phyloP scores from a whole-genome alignment of 441 rosid species.

The Macaranga tanarius region DNA sequence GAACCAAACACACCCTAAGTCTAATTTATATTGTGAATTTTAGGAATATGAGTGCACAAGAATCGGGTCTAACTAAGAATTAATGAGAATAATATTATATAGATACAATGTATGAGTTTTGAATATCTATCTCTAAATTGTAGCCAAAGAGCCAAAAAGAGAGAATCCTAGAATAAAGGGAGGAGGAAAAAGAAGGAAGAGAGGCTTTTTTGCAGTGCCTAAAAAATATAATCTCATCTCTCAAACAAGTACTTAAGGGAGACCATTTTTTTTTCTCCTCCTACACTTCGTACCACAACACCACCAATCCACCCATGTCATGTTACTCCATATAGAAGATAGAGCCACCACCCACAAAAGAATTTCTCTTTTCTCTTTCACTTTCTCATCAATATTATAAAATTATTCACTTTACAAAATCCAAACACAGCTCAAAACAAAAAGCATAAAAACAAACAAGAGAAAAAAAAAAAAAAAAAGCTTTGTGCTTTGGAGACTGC shows the following conservation, averaged over 20 bases:
- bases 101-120: neutral
- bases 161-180: conserved; percentile 29
- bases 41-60: too few species aligned
- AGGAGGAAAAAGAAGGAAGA: neutral
- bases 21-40: too few species aligned
- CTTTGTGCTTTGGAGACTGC: conserved; percentile 51
- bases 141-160: conserved; percentile 16
- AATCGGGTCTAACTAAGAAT: too few species aligned
- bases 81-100: too few species aligned
- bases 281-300: conserved; percentile 12
- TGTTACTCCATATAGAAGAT: conserved; percentile 26
- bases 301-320: neutral
- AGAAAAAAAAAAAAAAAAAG: conserved; percentile 12
- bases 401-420: neutral
- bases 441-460: conserved; percentile 23
- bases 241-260: conserved; percentile 18
- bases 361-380: neutral
- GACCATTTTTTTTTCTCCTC: conserved; percentile 5
- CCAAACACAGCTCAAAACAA: conserved; percentile 37
- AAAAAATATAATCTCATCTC: conserved; percentile 4
- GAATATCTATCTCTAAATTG: neutral
- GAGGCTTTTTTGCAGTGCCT: conserved; percentile 16
- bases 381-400: neutral
- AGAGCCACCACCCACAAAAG: conserved; percentile 21
- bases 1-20: too few species aligned